Conservation (phyloP, 495 filamentous ascomycete genomes). For the Podospora fimiseda region DNA sequence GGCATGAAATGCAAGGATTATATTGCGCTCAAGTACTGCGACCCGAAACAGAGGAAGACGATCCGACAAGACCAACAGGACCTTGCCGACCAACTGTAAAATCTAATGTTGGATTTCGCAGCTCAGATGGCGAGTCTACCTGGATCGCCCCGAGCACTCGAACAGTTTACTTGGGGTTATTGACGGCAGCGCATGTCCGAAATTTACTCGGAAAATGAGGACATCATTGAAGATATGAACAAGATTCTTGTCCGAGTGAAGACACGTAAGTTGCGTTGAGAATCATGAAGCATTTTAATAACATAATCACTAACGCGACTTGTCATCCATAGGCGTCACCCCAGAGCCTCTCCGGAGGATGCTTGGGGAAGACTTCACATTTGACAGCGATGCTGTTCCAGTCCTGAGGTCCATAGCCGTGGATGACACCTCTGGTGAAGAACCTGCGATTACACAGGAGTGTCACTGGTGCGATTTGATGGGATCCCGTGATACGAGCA, state of each 20-base stretch:
- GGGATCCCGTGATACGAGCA: too few relatives aligned
- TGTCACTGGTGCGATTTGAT: too few relatives aligned
- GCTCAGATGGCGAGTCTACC: not conserved
- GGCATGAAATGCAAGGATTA: not conserved
- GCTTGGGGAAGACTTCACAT: not conserved
- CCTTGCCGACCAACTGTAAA: not conserved
- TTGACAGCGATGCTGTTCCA: too few relatives aligned
- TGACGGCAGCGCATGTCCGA: not conserved
- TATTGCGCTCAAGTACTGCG: not conserved
- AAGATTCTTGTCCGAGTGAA: not conserved
- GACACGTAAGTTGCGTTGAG: not conserved
- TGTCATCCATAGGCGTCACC: too few relatives aligned
- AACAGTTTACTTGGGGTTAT: not conserved
- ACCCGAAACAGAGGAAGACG: not conserved
- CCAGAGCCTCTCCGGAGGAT: not conserved
- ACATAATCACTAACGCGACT: too few relatives aligned
- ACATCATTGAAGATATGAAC: not conserved
- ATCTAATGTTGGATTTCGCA: not conserved
- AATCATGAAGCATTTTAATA: too few relatives aligned
- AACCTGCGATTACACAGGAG: too few relatives aligned
- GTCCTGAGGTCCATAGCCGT: too few relatives aligned
- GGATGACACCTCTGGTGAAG: too few relatives aligned
- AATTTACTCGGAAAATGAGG: not conserved
- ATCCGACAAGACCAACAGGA: not conserved
- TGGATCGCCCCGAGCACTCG: not conserved